Percentiles rank a stretch among this genome's conserved stretches.
These are phyloP conservation scores for Arthrobotrys megalospora DNA, from an alignment of 2,329 filamentous ascomycete genomes.

Conservation along the genomic window DNA sequence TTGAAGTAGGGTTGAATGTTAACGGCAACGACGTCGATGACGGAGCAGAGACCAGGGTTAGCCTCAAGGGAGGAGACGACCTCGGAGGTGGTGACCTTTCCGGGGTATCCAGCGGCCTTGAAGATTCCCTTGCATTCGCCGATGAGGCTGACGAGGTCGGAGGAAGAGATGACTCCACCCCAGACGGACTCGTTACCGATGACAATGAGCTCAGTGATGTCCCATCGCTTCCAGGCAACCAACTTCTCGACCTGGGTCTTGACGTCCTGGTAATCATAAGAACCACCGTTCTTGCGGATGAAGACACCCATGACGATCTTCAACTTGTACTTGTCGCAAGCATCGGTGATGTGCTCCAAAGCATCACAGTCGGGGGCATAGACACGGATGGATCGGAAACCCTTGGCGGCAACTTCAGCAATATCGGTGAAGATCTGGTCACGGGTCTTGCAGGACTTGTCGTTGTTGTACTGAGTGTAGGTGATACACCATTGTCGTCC, in stretches of 20 bases:
- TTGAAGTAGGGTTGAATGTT: slow-evolving; percentile 99
- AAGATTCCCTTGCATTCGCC: slow-evolving; percentile 76
- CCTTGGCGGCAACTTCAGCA: slow-evolving; percentile 74
- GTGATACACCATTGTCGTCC: slow-evolving; percentile 79
- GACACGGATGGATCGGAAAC: slow-evolving; percentile 81
- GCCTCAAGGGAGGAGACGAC: slow-evolving; percentile 82
- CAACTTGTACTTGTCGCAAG: slow-evolving; percentile 77
- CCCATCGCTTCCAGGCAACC: slow-evolving; percentile 80
- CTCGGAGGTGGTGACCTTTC: slow-evolving; percentile 87
- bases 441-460: slow-evolving; percentile 76
- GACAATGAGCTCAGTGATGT: slow-evolving; percentile 82
- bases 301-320: slow-evolving; percentile 90
- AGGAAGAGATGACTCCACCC: slow-evolving; percentile 77
- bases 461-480: slow-evolving; percentile 80
- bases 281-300: slow-evolving; percentile 74
- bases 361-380: slow-evolving; percentile 94
- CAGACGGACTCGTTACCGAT: slow-evolving; percentile 93
- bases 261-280: slow-evolving; percentile 74
- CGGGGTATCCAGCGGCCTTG: slow-evolving; percentile 77
- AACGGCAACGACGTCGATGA: slow-evolving; percentile 83
- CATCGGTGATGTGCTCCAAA: slow-evolving; percentile 80
- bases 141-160: slow-evolving; percentile 80
- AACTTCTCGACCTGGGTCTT: slow-evolving; percentile 79
- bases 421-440: slow-evolving; percentile 75
- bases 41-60: slow-evolving; percentile 77